Base-by-base conservation (phyloP, 768 basidiomycete genomes). In the Galerina sulciceps region DNA sequence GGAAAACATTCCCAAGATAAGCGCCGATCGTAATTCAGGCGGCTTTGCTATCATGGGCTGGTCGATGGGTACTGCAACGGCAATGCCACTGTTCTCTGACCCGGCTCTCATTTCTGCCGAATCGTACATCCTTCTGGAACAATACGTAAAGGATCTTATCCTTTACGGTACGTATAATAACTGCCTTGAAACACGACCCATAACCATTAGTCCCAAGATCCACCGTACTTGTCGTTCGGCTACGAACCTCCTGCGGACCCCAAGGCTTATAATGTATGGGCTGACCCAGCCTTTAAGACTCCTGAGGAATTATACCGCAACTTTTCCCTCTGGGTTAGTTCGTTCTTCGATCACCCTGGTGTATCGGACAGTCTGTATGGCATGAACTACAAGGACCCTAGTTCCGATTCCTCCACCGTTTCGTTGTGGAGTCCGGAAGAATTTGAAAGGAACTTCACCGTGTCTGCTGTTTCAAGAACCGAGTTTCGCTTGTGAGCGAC, bases 11-110 rank as follows among this genome's bases (percentile, higher is more conserved):
- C 73, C 75, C 1, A 63, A 61, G 38, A 57, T 72, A 10, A 69
- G 46, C 31, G 47, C 43, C 2, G 68, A 78, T 45, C 59, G 69
- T 10, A 68, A 60, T 26, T 47, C 43, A 0, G 77, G 78, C 1
- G 79, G 79, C 1, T 54, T 79, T n/a, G 68, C 70, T 3, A 54
- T 78, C 8, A 44, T 76, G 61, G 77, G 77, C 10, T 80, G 79
- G 78, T 77, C 77, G 2, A 67, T 73, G 54, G 79, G 78, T 1
- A 62, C 57, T 10, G 64, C 69, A 13, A 68, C 69, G 1, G 57
- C 65, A 4, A 66, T 76, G 50, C 31, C 73, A 18, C 55, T 78
- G 5, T 68, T 78, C 34, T 67, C 65, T 0, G 64, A 73, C 46
- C 63, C 65, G 4, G 46, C 50, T 2, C 53, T 69, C 9, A 55